Evolutionary conservation across 228 moss, liverwort and hornwort genomes (phyloP).

Genomic region (Sphagnum fallax): DNA sequence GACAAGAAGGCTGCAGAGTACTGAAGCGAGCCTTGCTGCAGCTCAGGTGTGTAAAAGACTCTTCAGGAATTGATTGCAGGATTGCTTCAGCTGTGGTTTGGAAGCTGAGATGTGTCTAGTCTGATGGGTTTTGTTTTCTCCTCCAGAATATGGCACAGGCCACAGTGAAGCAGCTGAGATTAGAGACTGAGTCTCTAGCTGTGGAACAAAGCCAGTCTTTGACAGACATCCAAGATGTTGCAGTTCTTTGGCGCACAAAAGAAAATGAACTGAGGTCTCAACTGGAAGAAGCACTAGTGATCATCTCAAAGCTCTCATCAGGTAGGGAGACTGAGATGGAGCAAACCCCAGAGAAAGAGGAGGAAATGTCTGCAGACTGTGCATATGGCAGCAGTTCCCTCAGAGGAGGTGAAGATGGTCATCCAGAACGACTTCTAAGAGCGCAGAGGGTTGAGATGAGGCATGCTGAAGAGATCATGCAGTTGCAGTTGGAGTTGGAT

Average conservation of each 20-base stretch:
- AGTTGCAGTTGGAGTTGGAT: conserved; percentile 73
- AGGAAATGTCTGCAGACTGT: conserved; percentile 12
- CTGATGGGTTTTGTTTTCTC: conserved; percentile 1
- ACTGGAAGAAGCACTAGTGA: conserved; percentile 52
- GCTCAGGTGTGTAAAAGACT: conserved; percentile 35
- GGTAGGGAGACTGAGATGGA: background rate
- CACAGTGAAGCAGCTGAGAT: conserved; percentile 46
- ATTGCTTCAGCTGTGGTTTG: too few species aligned
- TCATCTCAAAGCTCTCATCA: conserved; percentile 48
- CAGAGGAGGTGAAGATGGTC: conserved; percentile 39
- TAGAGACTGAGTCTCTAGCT: conserved; percentile 69
- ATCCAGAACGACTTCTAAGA: conserved; percentile 41
- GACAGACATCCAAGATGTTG: conserved; percentile 62
- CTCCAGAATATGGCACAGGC: conserved; percentile 29
- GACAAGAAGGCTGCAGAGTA: conserved; percentile 39
- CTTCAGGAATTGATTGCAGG: background rate
- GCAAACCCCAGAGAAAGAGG: conserved; percentile 4
- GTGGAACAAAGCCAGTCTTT: conserved; percentile 56
- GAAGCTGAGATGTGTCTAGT: background rate
- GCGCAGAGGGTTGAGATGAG: conserved; percentile 83
- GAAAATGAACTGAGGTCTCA: conserved; percentile 60
- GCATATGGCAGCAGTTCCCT: conserved; percentile 8
- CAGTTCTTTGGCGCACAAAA: conserved; percentile 59
- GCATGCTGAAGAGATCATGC: conserved; percentile 77
- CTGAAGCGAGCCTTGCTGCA: conserved; percentile 50